Evolutionary conservation across 306 rosid genomes (phyloP).

Genomic region (Vicia villosa): DNA sequence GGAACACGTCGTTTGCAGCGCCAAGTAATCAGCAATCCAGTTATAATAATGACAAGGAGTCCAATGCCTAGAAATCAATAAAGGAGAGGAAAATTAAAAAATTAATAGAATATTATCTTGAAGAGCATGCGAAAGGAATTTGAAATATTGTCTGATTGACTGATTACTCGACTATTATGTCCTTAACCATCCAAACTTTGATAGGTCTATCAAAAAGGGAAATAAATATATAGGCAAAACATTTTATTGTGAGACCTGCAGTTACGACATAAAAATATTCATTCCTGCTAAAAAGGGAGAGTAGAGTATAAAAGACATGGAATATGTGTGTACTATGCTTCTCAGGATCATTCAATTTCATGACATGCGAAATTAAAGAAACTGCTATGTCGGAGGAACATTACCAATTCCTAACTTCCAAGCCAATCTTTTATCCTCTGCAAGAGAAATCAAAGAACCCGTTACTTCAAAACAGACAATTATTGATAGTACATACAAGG

Average conservation of each 20-base stretch:
- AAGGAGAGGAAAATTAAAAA: background rate
- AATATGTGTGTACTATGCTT: background rate
- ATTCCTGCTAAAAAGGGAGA: background rate
- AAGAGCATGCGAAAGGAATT: background rate
- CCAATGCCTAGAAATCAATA: conserved; percentile 40
- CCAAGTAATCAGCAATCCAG: conserved; percentile 37
- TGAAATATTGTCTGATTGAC: background rate
- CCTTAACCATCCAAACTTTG: background rate
- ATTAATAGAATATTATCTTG: background rate
- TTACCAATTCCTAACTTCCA: conserved; percentile 36
- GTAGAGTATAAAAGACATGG: background rate
- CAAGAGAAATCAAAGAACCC: background rate
- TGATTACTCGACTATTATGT: conserved; percentile 6
- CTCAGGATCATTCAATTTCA: background rate
- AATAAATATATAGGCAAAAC: background rate
- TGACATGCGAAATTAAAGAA: background rate
- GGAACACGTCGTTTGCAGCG: background rate
- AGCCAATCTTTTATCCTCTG: conserved; percentile 21
- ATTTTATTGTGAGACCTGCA: background rate
- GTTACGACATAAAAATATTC: background rate
- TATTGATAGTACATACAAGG: background rate
- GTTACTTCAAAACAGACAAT: background rate
- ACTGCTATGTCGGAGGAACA: background rate
- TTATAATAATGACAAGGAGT: conserved; percentile 22
- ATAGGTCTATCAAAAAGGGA: background rate